These are phyloP conservation scores for Populus euphratica DNA, from an alignment of 345 rosid genomes.

Conservation along the genomic window DNA sequence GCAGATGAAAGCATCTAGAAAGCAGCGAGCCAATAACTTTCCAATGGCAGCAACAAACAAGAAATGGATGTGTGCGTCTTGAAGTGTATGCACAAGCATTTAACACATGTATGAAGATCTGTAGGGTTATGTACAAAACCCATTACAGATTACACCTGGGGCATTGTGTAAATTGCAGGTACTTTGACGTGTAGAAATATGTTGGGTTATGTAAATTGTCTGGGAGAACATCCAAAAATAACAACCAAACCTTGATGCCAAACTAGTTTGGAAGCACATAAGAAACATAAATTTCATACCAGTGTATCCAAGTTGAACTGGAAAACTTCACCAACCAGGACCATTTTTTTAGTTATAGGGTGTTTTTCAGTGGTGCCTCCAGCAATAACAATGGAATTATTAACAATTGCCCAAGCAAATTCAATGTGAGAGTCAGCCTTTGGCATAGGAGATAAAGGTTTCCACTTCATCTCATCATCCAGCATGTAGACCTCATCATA, in stretches of 20 bases:
- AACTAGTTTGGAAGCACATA: neutral
- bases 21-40: neutral
- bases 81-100: neutral
- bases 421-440: conserved; percentile 94
- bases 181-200: neutral
- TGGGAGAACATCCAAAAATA: neutral
- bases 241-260: neutral
- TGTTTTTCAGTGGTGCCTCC: conserved; percentile 99
- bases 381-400: conserved; percentile 71
- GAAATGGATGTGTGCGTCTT: neutral
- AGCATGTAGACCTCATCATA: conserved; percentile 81
- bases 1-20: neutral
- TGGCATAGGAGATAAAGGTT: conserved; percentile 70
- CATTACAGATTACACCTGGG: neutral
- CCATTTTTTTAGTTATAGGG: conserved; percentile 85
- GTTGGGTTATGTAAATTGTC: neutral
- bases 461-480: conserved; percentile 90
- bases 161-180: neutral
- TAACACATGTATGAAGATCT: neutral
- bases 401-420: conserved; percentile 90
- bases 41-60: neutral
- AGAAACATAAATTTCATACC: conserved; percentile 38
- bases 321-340: conserved; percentile 79
- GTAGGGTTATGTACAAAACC: neutral
- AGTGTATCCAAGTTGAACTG: conserved; percentile 67